Evolutionary conservation across 169 alveolate genomes (phyloP).

Genomic region (Perkinsus olseni): DNA sequence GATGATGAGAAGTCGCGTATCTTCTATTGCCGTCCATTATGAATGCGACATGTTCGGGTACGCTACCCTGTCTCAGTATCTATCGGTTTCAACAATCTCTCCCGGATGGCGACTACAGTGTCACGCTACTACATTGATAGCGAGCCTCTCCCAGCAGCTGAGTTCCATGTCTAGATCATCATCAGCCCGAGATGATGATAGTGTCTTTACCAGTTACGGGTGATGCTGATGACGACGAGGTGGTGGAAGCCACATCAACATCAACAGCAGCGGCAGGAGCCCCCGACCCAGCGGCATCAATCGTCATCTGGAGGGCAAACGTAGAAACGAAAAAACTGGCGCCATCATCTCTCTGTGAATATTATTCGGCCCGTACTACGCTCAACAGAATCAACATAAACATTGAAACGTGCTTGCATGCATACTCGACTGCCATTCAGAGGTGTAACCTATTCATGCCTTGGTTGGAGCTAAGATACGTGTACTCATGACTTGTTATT

Average conservation of each 20-base stretch:
- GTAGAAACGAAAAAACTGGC: background rate
- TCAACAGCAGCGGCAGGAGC: background rate
- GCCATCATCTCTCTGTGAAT: too few species aligned
- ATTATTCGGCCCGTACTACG: too few species aligned
- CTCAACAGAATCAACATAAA: background rate
- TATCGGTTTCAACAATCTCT: background rate
- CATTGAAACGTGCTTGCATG: background rate
- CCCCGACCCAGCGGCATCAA: background rate
- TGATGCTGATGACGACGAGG: background rate
- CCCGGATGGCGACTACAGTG: background rate
- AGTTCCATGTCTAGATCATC: background rate
- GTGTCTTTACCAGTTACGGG: background rate
- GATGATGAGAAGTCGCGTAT: constrained; percentile 16
- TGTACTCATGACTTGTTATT: background rate
- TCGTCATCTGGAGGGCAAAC: background rate
- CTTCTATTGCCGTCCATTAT: constrained; percentile 26
- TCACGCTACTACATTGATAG: background rate
- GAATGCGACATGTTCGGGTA: constrained; percentile 19
- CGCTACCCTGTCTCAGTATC: background rate
- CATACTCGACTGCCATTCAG: background rate
- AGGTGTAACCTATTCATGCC: background rate
- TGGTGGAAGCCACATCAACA: background rate
- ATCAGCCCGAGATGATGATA: background rate
- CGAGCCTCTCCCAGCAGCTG: background rate
- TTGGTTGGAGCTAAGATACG: background rate